Evolutionary conservation across 306 rosid genomes (phyloP).

Genomic region (Cucurbita maxima): DNA sequence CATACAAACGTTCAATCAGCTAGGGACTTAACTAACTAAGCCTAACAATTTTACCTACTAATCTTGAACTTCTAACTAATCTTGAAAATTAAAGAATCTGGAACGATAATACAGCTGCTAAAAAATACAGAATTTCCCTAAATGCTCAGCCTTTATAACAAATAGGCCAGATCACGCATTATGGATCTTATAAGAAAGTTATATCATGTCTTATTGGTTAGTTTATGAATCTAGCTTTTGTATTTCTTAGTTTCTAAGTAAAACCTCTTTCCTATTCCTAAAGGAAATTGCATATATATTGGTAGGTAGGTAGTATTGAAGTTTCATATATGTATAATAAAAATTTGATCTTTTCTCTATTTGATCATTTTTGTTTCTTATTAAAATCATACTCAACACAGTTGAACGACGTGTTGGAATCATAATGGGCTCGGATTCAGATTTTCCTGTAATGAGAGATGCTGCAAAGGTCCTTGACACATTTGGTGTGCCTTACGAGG

Average conservation of each 20-base stretch:
- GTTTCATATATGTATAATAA: not conserved
- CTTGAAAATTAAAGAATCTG: too few relatives aligned
- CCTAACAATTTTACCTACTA: too few relatives aligned
- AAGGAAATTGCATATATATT: not conserved
- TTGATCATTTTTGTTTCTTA: not conserved
- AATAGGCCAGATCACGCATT: too few relatives aligned
- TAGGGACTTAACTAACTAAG: too few relatives aligned
- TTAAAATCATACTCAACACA: conserved; percentile 12
- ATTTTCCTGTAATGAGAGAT: conserved; percentile 79
- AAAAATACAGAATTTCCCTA: too few relatives aligned
- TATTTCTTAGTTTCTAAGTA: not conserved
- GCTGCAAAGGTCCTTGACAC: conserved; percentile 61
- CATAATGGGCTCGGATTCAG: conserved; percentile 96
- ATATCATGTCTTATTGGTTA: not conserved
- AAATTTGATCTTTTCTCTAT: not conserved
- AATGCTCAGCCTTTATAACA: too few relatives aligned
- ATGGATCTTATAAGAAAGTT: not conserved
- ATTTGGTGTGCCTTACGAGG: conserved; percentile 74
- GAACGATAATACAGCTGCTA: too few relatives aligned
- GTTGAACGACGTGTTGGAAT: conserved; percentile 65
- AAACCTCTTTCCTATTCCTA: not conserved
- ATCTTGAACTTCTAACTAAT: too few relatives aligned
- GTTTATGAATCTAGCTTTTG: not conserved
- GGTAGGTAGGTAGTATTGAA: not conserved
- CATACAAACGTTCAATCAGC: too few relatives aligned